Evolutionary conservation across 176 grass and related monocot genomes (phyloP).

Genomic region (Rhynchospora tenuis): DNA sequence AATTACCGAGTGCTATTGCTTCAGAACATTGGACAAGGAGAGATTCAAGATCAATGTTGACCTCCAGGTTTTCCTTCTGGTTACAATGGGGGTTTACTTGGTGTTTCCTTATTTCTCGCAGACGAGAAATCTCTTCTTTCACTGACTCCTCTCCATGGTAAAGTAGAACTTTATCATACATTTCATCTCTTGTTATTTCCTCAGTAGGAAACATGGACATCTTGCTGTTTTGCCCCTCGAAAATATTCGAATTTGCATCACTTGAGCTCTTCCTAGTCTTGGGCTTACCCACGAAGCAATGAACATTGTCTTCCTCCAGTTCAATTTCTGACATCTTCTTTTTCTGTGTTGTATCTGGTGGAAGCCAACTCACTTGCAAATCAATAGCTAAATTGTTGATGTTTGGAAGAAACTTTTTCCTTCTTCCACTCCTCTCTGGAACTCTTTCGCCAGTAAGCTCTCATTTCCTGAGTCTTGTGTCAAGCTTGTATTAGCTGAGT

Average conservation of each 20-base stretch:
- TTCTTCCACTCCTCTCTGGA: slow-evolving; percentile 33
- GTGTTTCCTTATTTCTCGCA: slow-evolving; percentile 28
- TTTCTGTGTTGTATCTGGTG: slow-evolving; percentile 2
- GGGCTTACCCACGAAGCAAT: neutral
- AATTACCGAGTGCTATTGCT: slow-evolving; percentile 31
- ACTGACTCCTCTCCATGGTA: slow-evolving; percentile 13
- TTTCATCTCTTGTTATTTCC: slow-evolving; percentile 29
- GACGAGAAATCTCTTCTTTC: slow-evolving; percentile 13
- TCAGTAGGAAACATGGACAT: slow-evolving; percentile 18
- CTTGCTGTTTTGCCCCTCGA: slow-evolving; percentile 33
- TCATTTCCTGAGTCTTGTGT: neutral
- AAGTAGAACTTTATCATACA: slow-evolving; percentile 36
- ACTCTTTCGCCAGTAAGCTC: slow-evolving; percentile 24
- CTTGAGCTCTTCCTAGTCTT: slow-evolving; percentile 15
- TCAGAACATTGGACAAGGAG: slow-evolving; percentile 43
- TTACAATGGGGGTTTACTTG: slow-evolving; percentile 8
- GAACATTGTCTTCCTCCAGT: neutral
- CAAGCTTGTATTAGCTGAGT: neutral
- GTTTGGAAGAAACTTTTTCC: slow-evolving; percentile 29
- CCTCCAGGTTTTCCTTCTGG: slow-evolving; percentile 26
- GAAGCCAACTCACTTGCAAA: slow-evolving; percentile 6
- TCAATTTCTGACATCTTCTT: neutral
- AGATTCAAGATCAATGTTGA: slow-evolving; percentile 34
- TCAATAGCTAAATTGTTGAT: slow-evolving; percentile 40
- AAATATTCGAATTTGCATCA: slow-evolving; percentile 13